Percentiles rank a stretch among this genome's conserved stretches.
Conservation (phyloP, 495 filamentous ascomycete genomes). For the Pseudomonodictys pantanalensis region DNA sequence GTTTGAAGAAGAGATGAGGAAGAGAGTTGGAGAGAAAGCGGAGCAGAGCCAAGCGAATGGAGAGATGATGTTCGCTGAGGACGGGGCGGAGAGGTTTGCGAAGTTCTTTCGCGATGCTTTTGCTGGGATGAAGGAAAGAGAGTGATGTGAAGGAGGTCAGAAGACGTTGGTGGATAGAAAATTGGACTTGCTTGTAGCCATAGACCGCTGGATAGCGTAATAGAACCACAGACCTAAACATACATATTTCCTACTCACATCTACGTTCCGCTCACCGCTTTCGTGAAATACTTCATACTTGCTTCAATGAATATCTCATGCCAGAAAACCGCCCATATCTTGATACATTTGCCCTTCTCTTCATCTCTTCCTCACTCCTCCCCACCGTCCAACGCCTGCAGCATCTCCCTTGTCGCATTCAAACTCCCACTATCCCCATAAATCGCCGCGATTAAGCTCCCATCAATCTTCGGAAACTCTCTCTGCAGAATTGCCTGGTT, state of each 20-base stretch:
- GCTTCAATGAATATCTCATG: no score
- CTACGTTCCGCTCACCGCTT: no score
- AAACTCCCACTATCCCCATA: slow-evolving; percentile 34
- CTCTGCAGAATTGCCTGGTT: slow-evolving; percentile 36
- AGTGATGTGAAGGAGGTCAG: no score
- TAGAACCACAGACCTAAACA: no score
- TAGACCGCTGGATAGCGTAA: no score
- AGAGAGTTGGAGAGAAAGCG: slow-evolving; percentile 1
- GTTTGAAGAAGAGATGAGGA: slow-evolving; percentile 22
- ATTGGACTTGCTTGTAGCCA: no score
- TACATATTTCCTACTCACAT: no score
- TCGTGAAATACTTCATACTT: no score
- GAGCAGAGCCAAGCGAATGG: neutral
- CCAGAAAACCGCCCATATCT: no score
- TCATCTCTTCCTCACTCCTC: neutral
- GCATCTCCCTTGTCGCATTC: slow-evolving; percentile 37
- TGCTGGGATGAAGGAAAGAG: no score
- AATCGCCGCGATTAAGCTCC: slow-evolving; percentile 38
- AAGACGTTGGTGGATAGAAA: no score
- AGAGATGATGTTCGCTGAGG: neutral
- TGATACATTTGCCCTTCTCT: no score
- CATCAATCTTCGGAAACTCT: slow-evolving; percentile 37
- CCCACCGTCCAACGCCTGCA: slow-evolving; percentile 27
- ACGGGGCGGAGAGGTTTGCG: neutral
- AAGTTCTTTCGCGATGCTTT: neutral